Base-by-base conservation (phyloP, 768 basidiomycete genomes). In the Infundibulicybe gibba region DNA sequence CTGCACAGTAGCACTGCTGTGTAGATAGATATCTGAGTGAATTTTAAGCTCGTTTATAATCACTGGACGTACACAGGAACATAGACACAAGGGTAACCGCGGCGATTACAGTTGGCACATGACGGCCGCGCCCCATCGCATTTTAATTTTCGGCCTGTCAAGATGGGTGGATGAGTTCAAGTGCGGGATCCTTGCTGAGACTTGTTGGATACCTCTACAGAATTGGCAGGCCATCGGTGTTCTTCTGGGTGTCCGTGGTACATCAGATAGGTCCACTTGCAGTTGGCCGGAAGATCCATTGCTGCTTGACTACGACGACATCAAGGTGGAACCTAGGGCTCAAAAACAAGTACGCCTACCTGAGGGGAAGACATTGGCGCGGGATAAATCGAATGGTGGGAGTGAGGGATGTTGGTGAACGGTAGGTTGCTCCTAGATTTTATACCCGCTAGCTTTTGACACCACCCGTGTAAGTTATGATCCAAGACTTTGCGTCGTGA, bases 151-250 rank as follows among this genome's bases (percentile, higher is more conserved):
- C 85, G 73, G 5, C 80, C 85, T 87, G 21, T 21, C 21, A n/a
- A n/a, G 37, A 14, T 30, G 40, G 33, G 10, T 25, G 40, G 40
- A 41, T 39, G 48, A 39, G 21, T 17, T 32, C 12, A 30, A 41
- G n/a, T 10, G 14, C 35, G 6, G 10, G n/a, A 35, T 10, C 37
- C 35, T 52, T 17, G 20, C 17, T 44, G 9, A 47, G 41, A 16
- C 40, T 14, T 17, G 39, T 42, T 64, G 25, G 25, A 47, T 53
- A 82, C 85, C 81, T 62, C 86, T 70, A 60, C 86, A 88, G 57
- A 87, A 88, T 45, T 76, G 74, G 57, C 86, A 88, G 6, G 86
- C 86, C 82, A 88, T 85, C 0, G 80, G 75, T 0, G 78, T 83
- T 45, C 84, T 57, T 57, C 61, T 67, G 11, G 70, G 69, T 17